phyloP scores from a whole-genome alignment of 2,329 filamentous ascomycete species.

The Cladophialophora immunda region DNA sequence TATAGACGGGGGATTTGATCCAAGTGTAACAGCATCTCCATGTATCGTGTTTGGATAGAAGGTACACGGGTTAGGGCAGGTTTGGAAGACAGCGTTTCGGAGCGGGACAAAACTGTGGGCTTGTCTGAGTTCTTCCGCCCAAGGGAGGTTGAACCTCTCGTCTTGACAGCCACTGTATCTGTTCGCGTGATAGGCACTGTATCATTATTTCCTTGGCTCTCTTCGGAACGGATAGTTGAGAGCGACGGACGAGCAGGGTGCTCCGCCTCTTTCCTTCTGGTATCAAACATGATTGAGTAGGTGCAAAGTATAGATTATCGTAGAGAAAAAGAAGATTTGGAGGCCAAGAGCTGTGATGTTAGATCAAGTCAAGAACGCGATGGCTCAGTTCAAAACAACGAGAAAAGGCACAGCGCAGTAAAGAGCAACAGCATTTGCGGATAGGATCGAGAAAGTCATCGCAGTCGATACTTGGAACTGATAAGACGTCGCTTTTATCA shows the following conservation, averaged over 20 bases:
- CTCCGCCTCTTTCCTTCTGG: conserved; percentile 1
- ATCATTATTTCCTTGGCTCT: conserved; percentile 3
- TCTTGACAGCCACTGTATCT: background rate
- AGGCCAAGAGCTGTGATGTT: background rate
- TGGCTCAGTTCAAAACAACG: background rate
- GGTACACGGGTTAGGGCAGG: conserved; percentile 33
- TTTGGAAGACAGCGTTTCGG: conserved; percentile 24
- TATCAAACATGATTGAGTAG: conserved; percentile 19
- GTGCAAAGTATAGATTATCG: background rate
- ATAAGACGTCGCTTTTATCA: conserved; percentile 2
- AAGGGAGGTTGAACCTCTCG: conserved; percentile 9
- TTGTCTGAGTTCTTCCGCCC: conserved; percentile 16
- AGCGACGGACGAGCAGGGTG: conserved; percentile 24
- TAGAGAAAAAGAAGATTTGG: background rate
- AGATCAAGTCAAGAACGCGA: background rate
- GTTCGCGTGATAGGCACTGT: conserved; percentile 8
- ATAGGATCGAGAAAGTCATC: background rate
- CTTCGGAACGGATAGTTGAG: conserved; percentile 31
- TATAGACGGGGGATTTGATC: conserved; percentile 44
- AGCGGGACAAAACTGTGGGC: background rate
- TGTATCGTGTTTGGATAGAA: conserved; percentile 39
- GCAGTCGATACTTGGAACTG: conserved; percentile 12
- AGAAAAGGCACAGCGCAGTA: background rate
- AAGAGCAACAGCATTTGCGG: conserved; percentile 6
- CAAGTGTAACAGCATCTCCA: conserved; percentile 45